Evolutionary conservation across 441 rosid species (phyloP).

Genomic region (Cnidoscolus chayamansa): DNA sequence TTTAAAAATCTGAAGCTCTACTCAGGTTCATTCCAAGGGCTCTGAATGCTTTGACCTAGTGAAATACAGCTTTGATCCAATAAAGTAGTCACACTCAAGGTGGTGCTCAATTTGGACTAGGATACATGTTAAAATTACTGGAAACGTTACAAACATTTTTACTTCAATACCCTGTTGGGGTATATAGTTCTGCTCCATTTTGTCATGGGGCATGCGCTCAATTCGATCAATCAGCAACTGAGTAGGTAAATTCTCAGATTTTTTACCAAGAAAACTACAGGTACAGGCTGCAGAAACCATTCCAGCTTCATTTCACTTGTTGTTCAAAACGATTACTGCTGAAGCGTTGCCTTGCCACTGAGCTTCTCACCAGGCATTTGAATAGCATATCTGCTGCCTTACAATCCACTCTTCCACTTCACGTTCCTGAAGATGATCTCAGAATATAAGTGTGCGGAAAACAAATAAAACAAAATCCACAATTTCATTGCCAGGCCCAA

Average conservation of each 20-base stretch:
- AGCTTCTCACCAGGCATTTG: neutral
- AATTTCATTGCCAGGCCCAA: neutral
- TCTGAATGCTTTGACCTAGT: neutral
- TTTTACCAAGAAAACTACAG: neutral
- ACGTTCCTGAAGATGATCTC: conserved; percentile 34
- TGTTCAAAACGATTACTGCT: conserved; percentile 4
- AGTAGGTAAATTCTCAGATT: conserved; percentile 10
- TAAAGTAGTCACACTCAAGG: neutral
- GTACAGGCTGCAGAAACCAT: neutral
- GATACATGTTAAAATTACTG: neutral
- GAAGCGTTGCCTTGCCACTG: neutral
- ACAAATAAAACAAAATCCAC: neutral
- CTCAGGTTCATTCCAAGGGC: neutral
- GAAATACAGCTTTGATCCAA: neutral
- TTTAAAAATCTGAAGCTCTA: conserved; percentile 64
- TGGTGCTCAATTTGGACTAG: neutral
- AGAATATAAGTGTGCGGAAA: neutral
- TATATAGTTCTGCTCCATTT: neutral
- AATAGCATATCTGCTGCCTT: neutral
- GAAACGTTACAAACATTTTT: neutral
- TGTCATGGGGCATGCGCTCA: conserved; percentile 2
- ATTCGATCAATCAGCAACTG: conserved; percentile 18
- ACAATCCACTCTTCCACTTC: conserved; percentile 7
- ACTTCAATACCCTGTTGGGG: conserved; percentile 4
- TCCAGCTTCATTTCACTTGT: neutral